These are phyloP conservation scores for Neopestalotiopsis clavispora DNA, from an alignment of 2,329 filamentous ascomycete species.

Conservation along the genomic window DNA sequence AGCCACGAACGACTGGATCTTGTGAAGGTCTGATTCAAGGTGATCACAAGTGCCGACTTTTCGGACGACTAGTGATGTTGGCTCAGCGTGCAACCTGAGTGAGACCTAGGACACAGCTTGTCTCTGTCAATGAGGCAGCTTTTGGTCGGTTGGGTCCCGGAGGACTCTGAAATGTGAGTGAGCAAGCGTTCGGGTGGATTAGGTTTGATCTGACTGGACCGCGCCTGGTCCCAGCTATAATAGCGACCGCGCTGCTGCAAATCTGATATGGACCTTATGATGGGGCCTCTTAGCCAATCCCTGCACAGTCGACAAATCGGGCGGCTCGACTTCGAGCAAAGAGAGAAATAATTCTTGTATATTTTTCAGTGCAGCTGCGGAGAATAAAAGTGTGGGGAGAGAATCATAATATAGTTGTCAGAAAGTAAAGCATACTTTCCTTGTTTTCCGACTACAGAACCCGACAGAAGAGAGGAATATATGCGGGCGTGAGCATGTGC, in stretches of 20 bases:
- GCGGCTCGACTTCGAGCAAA: background rate
- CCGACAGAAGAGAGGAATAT: background rate
- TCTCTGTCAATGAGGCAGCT: background rate
- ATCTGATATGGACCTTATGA: background rate
- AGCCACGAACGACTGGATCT: background rate
- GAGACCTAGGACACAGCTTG: background rate
- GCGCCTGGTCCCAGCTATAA: background rate
- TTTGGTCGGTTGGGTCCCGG: background rate
- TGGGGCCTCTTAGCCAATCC: background rate
- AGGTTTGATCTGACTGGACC: conserved; percentile 2
- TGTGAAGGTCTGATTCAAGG: background rate
- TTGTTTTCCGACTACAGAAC: background rate
- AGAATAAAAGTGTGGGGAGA: background rate
- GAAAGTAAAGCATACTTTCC: background rate
- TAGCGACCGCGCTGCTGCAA: background rate
- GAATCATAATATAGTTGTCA: background rate
- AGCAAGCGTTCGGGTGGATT: background rate
- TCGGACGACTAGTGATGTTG: background rate
- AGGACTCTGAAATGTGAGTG: background rate
- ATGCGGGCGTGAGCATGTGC: background rate
- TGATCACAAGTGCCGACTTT: too few relatives aligned
- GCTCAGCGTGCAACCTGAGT: background rate
- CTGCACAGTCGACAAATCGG: background rate
- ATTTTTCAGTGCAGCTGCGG: background rate
- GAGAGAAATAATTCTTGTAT: background rate